Evolutionary conservation across 2,329 filamentous ascomycete genomes (phyloP).

Genomic region (Berkeleyomyces basicola): DNA sequence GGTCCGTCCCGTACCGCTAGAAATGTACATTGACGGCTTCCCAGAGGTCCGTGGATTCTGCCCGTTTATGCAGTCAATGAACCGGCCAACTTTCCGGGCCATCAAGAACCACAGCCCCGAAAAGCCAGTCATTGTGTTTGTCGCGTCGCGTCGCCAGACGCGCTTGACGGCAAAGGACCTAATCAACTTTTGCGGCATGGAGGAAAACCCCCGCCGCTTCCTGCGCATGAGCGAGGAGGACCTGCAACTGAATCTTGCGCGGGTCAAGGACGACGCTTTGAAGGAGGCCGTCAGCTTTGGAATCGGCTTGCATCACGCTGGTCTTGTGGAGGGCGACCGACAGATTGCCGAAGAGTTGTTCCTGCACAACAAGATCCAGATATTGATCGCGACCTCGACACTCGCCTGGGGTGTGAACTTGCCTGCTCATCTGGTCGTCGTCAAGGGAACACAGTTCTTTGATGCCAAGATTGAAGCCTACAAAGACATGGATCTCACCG

Average conservation of each 20-base stretch:
- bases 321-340: constrained; percentile 85
- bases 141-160: constrained; percentile 87
- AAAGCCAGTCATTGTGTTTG: constrained; percentile 96
- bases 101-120: constrained; percentile 93
- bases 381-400: constrained; percentile 87
- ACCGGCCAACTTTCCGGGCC: constrained; percentile 85
- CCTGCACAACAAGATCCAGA: constrained; percentile 94
- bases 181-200: constrained; percentile 96
- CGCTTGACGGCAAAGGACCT: constrained; percentile 88
- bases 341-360: constrained; percentile 89
- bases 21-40: constrained; percentile 96
- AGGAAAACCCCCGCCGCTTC: constrained; percentile 89
- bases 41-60: constrained; percentile 91
- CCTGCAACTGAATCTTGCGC: constrained; percentile 66
- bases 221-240: constrained; percentile 91
- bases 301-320: constrained; percentile 92
- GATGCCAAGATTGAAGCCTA: constrained; percentile 96
- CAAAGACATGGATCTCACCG: constrained; percentile 96
- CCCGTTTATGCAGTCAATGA: constrained; percentile 98
- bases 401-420: constrained; percentile 97
- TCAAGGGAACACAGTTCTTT: constrained; percentile 96
- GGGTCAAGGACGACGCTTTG: constrained; percentile 84
- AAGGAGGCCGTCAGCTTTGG: constrained; percentile 93
- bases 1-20: constrained; percentile 84
- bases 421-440: constrained; percentile 88